These are phyloP conservation scores for Alternaria sp. DNA, from an alignment of 2,329 filamentous ascomycete species.

Conservation along the genomic window DNA sequence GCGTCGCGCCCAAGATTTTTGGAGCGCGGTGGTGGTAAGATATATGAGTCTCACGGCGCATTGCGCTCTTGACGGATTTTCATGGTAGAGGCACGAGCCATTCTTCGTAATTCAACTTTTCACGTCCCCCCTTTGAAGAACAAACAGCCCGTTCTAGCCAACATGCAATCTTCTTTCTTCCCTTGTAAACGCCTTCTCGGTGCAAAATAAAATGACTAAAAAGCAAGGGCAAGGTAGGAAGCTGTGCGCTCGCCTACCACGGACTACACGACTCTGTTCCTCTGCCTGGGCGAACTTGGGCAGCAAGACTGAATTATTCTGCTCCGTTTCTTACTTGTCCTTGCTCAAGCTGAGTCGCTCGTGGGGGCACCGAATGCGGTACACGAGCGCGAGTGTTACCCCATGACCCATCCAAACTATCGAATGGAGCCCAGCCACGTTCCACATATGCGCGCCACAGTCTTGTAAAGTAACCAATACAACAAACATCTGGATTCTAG, in stretches of 20 bases:
- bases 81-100: neutral
- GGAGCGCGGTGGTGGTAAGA: constrained; percentile 49
- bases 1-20: constrained; percentile 48
- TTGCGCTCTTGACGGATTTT: neutral
- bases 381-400: neutral
- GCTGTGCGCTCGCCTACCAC: neutral
- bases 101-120: neutral
- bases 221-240: constrained; percentile 4
- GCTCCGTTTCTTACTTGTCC: neutral
- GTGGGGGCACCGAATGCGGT: neutral
- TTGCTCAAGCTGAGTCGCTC: neutral
- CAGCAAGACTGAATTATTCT: neutral
- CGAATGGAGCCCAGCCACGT: neutral
- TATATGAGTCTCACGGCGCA: neutral
- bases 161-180: neutral
- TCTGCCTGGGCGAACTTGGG: neutral
- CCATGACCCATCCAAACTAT: neutral
- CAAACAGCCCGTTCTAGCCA: neutral
- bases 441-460: neutral
- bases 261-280: neutral
- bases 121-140: neutral
- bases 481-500: neutral
- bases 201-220: neutral
- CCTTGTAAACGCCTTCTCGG: neutral
- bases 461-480: neutral